Evolutionary conservation across 176 grass and related monocot genomes (phyloP).

Genomic region (Musa itinerans): DNA sequence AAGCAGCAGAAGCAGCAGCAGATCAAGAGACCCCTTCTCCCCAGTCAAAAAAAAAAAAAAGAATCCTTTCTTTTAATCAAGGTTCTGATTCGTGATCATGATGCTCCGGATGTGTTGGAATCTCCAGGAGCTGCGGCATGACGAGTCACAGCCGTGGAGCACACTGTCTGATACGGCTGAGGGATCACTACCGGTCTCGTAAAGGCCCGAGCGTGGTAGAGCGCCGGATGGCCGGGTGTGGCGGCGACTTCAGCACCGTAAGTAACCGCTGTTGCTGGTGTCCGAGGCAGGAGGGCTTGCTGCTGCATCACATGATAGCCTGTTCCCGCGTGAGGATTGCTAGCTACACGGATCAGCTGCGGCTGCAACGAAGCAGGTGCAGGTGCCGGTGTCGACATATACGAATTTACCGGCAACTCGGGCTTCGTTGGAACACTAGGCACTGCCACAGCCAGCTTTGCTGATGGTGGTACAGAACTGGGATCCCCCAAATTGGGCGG

Average conservation of each 20-base stretch:
- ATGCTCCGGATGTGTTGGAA: neutral
- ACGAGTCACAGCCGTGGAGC: neutral
- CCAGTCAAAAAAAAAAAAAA: no score
- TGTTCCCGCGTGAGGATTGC: slow-evolving; percentile 42
- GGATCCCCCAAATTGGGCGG: slow-evolving; percentile 30
- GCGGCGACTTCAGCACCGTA: slow-evolving; percentile 58
- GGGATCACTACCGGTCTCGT: slow-evolving; percentile 31
- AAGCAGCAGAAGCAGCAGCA: no score
- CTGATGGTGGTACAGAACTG: neutral
- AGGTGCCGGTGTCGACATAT: slow-evolving; percentile 33
- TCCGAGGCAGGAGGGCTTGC: slow-evolving; percentile 19
- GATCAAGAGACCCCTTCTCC: no score
- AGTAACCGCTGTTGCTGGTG: slow-evolving; percentile 29
- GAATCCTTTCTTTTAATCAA: no score
- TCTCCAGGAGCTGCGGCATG: neutral
- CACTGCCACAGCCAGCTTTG: slow-evolving; percentile 32
- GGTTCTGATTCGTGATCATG: neutral
- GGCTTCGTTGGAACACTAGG: slow-evolving; percentile 39
- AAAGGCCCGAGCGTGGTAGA: slow-evolving; percentile 60
- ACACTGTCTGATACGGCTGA: slow-evolving; percentile 48
- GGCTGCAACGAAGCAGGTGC: slow-evolving; percentile 26
- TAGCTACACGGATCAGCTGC: neutral
- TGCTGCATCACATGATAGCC: slow-evolving; percentile 74
- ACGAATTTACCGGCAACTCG: slow-evolving; percentile 51
- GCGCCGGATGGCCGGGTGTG: slow-evolving; percentile 38